Conservation (phyloP, 305 asterid genomes). For the Rubia peregrina region DNA sequence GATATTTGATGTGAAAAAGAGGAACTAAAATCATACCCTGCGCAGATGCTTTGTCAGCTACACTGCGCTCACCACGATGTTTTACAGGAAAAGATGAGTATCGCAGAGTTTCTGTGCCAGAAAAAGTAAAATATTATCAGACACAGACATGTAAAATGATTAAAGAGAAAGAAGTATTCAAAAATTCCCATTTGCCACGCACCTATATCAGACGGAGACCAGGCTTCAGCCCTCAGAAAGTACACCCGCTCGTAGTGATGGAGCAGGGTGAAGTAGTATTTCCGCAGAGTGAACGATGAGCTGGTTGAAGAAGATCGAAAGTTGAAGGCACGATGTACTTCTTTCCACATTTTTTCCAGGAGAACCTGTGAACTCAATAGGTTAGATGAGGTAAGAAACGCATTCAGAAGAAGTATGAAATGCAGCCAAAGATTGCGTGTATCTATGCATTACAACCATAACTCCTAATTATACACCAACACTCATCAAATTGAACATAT, state of each 20-base stretch:
- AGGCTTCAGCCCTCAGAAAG: conserved; percentile 52
- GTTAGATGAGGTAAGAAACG: neutral
- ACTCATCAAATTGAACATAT: neutral
- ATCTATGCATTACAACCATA: neutral
- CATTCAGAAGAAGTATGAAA: neutral
- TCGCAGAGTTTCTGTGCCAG: conserved; percentile 32
- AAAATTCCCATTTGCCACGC: conserved; percentile 20
- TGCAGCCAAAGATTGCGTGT: neutral
- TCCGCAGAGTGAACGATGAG: conserved; percentile 77
- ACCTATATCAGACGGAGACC: conserved; percentile 56
- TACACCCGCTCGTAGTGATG: conserved; percentile 77
- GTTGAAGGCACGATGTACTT: conserved; percentile 54
- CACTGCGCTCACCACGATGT: conserved; percentile 22
- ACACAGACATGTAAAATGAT: conserved; percentile 4
- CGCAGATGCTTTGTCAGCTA: conserved; percentile 13
- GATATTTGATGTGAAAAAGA: neutral
- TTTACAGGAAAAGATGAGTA: conserved; percentile 23
- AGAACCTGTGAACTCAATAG: conserved; percentile 37
- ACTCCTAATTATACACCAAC: neutral
- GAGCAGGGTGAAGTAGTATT: conserved; percentile 62
- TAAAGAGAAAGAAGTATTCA: neutral
- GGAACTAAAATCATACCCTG: neutral
- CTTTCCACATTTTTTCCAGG: conserved; percentile 72
- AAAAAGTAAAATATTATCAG: neutral
- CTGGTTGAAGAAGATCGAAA: conserved; percentile 86